These are phyloP conservation scores for Ganoderma sinense DNA, from an alignment of 1,284 basidiomycete genomes.

Conservation along the genomic window DNA sequence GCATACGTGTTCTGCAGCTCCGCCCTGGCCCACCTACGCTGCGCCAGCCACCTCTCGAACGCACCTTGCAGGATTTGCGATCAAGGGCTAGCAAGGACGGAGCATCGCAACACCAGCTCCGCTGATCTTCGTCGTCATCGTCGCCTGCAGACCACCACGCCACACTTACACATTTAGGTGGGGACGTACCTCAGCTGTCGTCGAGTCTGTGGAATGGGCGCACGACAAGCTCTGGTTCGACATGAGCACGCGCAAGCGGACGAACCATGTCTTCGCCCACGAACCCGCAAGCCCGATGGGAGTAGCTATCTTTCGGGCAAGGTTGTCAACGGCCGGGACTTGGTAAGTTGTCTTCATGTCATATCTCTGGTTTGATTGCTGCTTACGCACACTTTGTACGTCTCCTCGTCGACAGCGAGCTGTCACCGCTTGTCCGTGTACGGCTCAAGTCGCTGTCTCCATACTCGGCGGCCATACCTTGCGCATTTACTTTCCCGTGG, in stretches of 20 bases:
- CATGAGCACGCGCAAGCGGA: slow-evolving; percentile 69
- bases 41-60: slow-evolving; percentile 16
- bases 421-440: slow-evolving; percentile 67
- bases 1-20: slow-evolving; percentile 63
- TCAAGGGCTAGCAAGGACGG: neutral
- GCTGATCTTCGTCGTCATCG: neutral
- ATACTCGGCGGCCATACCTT: slow-evolving; percentile 47
- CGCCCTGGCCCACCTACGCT: slow-evolving; percentile 46
- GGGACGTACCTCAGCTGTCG: slow-evolving; percentile 73
- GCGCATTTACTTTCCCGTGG: slow-evolving; percentile 64
- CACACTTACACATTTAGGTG: slow-evolving; percentile 76
- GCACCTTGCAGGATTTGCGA: neutral
- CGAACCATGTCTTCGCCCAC: slow-evolving; percentile 80
- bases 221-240: slow-evolving; percentile 76
- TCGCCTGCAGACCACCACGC: slow-evolving; percentile 41
- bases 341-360: slow-evolving; percentile 47
- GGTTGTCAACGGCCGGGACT: slow-evolving; percentile 60
- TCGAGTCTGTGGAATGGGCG: slow-evolving; percentile 67
- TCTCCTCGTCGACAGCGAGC: slow-evolving; percentile 56
- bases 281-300: slow-evolving; percentile 71
- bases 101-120: slow-evolving; percentile 1
- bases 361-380: neutral
- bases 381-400: slow-evolving; percentile 44
- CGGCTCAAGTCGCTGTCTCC: slow-evolving; percentile 46
- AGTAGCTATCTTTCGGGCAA: slow-evolving; percentile 67